These are phyloP conservation scores for Mycena olivaceomarginata DNA, from an alignment of 768 basidiomycete genomes.

Conservation along the genomic window DNA sequence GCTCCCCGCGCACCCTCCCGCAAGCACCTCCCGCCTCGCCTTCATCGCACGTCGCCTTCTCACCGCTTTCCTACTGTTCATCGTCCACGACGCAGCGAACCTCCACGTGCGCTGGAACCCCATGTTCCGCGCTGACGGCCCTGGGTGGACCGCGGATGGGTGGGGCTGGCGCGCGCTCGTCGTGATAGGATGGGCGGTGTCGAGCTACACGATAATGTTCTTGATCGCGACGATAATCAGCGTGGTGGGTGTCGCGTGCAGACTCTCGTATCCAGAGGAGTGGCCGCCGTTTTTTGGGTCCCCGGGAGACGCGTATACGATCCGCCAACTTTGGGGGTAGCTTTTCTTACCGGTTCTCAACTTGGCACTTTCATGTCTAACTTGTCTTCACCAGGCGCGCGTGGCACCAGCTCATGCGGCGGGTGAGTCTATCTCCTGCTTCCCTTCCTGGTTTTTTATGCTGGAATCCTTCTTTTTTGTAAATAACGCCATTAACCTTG, in stretches of 20 bases:
- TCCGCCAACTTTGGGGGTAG: constrained; percentile 66
- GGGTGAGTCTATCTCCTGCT: constrained; percentile 1
- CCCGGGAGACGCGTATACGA: constrained; percentile 57
- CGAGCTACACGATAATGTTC: constrained; percentile 22
- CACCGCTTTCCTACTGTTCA: constrained; percentile 29
- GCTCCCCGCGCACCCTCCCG: constrained; percentile 43
- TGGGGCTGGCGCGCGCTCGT: constrained; percentile 37
- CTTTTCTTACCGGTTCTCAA: not conserved
- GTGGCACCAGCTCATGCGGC: constrained; percentile 39
- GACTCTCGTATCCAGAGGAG: constrained; percentile 54
- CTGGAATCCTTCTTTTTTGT: too few relatives aligned
- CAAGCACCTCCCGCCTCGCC: constrained; percentile 33
- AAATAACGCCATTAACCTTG: too few relatives aligned
- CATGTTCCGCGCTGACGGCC: constrained; percentile 34
- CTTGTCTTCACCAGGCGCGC: constrained; percentile 13
- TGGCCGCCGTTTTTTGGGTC: constrained; percentile 63
- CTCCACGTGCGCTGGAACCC: constrained; percentile 44
- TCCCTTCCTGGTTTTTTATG: too few relatives aligned
- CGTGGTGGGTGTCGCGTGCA: constrained; percentile 47
- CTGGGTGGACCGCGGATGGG: not conserved
- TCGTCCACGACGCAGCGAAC: constrained; percentile 48
- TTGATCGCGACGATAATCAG: constrained; percentile 39
- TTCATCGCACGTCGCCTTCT: constrained; percentile 48
- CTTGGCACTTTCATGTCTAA: too few relatives aligned
- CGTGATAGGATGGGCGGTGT: constrained; percentile 27